A percentile compares a stretch with the other conserved stretches of the same genome.
Conservation (phyloP, 2,329 filamentous ascomycete genomes). For the Scortechinia acanthostroma region DNA sequence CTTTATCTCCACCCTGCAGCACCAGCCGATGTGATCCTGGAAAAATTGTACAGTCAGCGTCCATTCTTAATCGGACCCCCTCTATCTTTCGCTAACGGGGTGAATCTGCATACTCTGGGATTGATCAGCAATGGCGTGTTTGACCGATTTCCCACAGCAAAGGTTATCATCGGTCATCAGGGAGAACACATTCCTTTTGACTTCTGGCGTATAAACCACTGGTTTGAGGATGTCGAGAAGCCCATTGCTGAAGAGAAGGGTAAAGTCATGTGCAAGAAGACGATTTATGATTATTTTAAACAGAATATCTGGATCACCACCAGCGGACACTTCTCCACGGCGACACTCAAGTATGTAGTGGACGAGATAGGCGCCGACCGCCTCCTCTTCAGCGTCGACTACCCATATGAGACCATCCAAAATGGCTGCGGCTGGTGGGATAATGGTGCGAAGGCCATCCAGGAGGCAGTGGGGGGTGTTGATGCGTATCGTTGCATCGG, state of each 20-base stretch:
- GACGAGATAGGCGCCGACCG: conserved; percentile 37
- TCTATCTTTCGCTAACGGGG: conserved; percentile 17
- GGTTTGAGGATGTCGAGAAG: conserved; percentile 48
- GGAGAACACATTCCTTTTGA: conserved; percentile 40
- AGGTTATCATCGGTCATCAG: conserved; percentile 37
- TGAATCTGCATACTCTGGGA: conserved; percentile 24
- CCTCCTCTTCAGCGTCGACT: conserved; percentile 43
- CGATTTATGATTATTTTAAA: conserved; percentile 41
- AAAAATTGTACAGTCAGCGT: conserved; percentile 17
- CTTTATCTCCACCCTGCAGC: conserved; percentile 40
- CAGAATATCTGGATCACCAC: conserved; percentile 50
- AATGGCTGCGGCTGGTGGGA: conserved; percentile 19
- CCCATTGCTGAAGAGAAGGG: conserved; percentile 25
- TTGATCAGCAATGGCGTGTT: conserved; percentile 41
- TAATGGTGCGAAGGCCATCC: neutral
- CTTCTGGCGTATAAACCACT: conserved; percentile 40
- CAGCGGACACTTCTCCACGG: conserved; percentile 44
- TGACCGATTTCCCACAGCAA: conserved; percentile 33
- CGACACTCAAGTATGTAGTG: conserved; percentile 38
- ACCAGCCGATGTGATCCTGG: conserved; percentile 22
- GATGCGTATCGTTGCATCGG: neutral
- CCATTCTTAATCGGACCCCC: conserved; percentile 7
- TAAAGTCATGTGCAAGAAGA: conserved; percentile 30
- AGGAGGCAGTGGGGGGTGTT: neutral
- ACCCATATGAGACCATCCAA: conserved; percentile 38